Percentiles rank a stretch among this genome's conserved stretches.
phyloP scores from a whole-genome alignment of 441 rosid species.

The Pelargonium australe region DNA sequence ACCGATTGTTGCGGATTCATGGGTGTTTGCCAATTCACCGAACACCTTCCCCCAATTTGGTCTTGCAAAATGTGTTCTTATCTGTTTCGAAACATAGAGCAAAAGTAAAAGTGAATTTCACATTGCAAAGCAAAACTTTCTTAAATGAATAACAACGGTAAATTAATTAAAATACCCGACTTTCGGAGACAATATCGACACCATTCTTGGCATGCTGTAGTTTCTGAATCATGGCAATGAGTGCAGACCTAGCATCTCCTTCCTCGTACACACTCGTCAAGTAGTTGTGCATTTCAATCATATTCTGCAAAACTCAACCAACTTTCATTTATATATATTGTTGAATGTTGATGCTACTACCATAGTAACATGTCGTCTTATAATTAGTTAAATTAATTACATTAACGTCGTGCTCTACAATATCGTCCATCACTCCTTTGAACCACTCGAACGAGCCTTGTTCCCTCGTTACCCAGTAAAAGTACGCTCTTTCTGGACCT shows the following conservation, averaged over 20 bases:
- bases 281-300: conserved; percentile 96
- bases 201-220: conserved; percentile 93
- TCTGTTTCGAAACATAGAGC: conserved; percentile 31
- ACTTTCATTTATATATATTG: no score
- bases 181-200: conserved; percentile 81
- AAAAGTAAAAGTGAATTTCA: no score
- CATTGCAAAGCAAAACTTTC: no score
- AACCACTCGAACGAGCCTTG: conserved; percentile 97
- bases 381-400: conserved; percentile 21
- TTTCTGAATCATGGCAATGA: conserved; percentile 86
- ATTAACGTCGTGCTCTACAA: conserved; percentile 62
- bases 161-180: conserved; percentile 43
- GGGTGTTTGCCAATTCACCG: conserved; percentile 42
- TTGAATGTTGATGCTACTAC: conserved; percentile 4
- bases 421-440: conserved; percentile 96
- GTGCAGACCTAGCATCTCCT: conserved; percentile 95
- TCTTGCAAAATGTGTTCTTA: conserved; percentile 88
- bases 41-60: conserved; percentile 94
- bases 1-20: conserved; percentile 66
- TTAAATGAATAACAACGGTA: background rate
- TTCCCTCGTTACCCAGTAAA: conserved; percentile 96
- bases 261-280: conserved; percentile 91
- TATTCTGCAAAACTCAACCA: conserved; percentile 14
- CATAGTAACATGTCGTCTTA: no score
- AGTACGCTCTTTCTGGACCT: conserved; percentile 80